These are phyloP conservation scores for Parmelia sp. DNA, from an alignment of 495 filamentous ascomycete genomes.

Conservation along the genomic window DNA sequence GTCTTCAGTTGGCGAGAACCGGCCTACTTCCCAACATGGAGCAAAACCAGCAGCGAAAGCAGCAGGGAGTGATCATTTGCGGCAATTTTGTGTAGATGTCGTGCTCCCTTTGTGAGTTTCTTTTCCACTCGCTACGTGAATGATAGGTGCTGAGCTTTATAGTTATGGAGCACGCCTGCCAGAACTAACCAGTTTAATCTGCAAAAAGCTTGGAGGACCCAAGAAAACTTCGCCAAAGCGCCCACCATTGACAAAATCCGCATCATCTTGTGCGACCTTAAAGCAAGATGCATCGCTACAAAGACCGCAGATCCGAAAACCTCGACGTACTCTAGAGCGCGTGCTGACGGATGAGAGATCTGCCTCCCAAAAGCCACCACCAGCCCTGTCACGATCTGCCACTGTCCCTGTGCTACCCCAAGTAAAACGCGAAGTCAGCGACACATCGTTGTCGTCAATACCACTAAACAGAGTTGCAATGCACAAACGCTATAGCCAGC, in stretches of 20 bases:
- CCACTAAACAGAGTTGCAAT: slow-evolving; percentile 49
- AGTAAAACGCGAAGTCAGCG: slow-evolving; percentile 61
- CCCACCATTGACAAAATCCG: slow-evolving; percentile 40
- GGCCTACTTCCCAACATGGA: slow-evolving; percentile 27
- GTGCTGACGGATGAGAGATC: slow-evolving; percentile 64
- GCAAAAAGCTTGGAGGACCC: slow-evolving; percentile 79
- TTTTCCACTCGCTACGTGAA: not conserved
- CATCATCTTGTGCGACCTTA: slow-evolving; percentile 19
- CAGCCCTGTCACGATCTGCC: slow-evolving; percentile 63
- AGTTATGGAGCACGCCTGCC: slow-evolving; percentile 80
- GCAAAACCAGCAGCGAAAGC: slow-evolving; percentile 34
- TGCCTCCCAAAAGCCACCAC: slow-evolving; percentile 40
- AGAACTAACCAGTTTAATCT: slow-evolving; percentile 69
- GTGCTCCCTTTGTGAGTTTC: slow-evolving; percentile 76
- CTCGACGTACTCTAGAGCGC: slow-evolving; percentile 58
- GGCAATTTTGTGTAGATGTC: slow-evolving; percentile 86
- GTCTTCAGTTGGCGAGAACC: slow-evolving; percentile 41
- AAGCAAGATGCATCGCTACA: slow-evolving; percentile 54
- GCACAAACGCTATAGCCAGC: slow-evolving; percentile 53
- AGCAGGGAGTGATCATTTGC: slow-evolving; percentile 52
- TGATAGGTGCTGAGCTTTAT: slow-evolving; percentile 6
- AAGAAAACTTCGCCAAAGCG: slow-evolving; percentile 57
- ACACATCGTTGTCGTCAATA: slow-evolving; percentile 49
- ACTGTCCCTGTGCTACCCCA: slow-evolving; percentile 52
- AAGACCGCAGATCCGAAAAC: slow-evolving; percentile 43